Evolutionary conservation across 257 asterid species (phyloP).

Genomic region (Thymus mandschuricus): DNA sequence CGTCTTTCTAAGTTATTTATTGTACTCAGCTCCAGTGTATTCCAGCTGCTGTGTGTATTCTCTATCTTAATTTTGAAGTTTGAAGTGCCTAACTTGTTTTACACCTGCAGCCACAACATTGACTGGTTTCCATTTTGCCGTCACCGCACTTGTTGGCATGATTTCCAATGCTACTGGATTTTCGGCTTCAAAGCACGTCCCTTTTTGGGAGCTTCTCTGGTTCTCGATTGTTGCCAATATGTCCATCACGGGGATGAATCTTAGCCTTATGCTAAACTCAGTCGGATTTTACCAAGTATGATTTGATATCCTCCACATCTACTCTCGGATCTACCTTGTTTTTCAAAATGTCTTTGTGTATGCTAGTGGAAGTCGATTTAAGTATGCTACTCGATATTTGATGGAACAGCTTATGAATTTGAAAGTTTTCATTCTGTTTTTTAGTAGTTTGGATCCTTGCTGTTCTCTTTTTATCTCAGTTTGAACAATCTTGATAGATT

Average conservation of each 20-base stretch:
- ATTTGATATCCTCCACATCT: conserved; percentile 7
- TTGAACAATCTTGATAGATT: not conserved
- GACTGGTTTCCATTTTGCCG: conserved; percentile 94
- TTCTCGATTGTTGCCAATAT: conserved; percentile 86
- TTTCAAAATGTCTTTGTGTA: not conserved
- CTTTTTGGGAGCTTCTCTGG: conserved; percentile 96
- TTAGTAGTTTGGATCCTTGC: not conserved
- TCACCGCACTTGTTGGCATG: conserved; percentile 90
- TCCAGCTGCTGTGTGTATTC: not conserved
- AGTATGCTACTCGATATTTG: not conserved
- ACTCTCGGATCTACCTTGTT: not conserved
- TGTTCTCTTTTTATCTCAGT: not conserved
- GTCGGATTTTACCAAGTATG: conserved; percentile 96
- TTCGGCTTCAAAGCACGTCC: conserved; percentile 84
- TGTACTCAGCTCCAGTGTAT: not conserved
- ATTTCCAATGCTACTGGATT: conserved; percentile 85
- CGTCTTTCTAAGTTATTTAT: not conserved
- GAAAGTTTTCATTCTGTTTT: not conserved
- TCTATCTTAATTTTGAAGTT: not conserved
- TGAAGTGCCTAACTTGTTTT: conserved; percentile 6
- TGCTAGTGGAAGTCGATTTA: conserved; percentile 9
- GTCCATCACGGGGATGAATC: conserved; percentile 96
- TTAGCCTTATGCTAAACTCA: conserved; percentile 94
- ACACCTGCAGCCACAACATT: conserved; percentile 75
- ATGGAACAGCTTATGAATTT: not conserved